Evolutionary conservation across 108 stramenopile species (phyloP).

Genomic region (Nitzschia palea): DNA sequence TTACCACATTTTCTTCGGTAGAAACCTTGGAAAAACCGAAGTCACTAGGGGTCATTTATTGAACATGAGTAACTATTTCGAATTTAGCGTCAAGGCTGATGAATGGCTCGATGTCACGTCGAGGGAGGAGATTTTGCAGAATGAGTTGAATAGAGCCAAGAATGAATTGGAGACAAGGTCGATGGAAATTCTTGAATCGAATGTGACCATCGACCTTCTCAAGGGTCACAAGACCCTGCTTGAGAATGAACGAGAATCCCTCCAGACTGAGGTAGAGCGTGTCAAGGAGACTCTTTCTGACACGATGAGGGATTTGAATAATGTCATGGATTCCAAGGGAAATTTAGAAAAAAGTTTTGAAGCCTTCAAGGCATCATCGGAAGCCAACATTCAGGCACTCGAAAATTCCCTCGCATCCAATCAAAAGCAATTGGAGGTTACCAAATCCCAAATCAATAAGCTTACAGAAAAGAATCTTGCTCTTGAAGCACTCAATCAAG

Average conservation of each 20-base stretch:
- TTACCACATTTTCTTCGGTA: neutral
- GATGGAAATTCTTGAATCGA: conserved; percentile 20
- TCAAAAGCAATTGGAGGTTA: neutral
- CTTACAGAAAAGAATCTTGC: neutral
- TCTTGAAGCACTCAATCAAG: neutral
- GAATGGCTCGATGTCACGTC: conserved; percentile 28
- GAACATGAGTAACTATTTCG: conserved; percentile 14
- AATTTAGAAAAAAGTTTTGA: neutral
- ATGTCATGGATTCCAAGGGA: neutral
- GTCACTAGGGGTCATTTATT: neutral
- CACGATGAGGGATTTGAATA: conserved; percentile 1
- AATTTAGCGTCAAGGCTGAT: conserved; percentile 6
- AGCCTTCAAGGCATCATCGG: neutral
- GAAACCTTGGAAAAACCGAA: neutral
- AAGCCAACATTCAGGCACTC: neutral
- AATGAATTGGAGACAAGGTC: conserved; percentile 14
- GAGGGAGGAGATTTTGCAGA: conserved; percentile 17
- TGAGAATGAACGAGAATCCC: conserved; percentile 12
- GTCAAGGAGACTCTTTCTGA: neutral
- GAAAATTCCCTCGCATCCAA: neutral
- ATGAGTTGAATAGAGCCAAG: conserved; percentile 3
- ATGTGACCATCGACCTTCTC: conserved; percentile 20
- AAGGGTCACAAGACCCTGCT: conserved; percentile 25
- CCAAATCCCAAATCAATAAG: neutral
- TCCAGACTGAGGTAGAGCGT: neutral